Conservation (phyloP, 2,329 filamentous ascomycete species). For the Paecilomyces sp. region DNA sequence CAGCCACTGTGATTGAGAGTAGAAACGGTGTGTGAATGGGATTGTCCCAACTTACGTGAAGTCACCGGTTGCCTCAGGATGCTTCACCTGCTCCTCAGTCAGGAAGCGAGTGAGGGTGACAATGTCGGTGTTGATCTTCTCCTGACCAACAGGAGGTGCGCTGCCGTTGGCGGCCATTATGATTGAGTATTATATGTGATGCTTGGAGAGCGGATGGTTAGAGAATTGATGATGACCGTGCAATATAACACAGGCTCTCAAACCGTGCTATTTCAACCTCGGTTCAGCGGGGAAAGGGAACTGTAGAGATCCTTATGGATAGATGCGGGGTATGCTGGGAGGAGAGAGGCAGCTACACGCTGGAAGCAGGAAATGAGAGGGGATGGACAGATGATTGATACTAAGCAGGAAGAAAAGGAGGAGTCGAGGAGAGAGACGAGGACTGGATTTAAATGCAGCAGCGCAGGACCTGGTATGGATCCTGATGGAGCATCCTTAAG, state of each 20-base stretch:
- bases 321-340: constrained; percentile 2
- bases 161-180: constrained; percentile 35
- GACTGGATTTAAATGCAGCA: background rate
- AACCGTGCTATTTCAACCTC: constrained; percentile 13
- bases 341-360: background rate
- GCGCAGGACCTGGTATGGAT: background rate
- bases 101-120: constrained; percentile 92
- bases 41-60: constrained; percentile 67
- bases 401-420: background rate
- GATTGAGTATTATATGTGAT: constrained; percentile 21
- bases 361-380: background rate
- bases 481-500: background rate
- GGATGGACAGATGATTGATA: background rate
- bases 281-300: constrained; percentile 18
- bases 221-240: constrained; percentile 2
- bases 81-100: constrained; percentile 90
- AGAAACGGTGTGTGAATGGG: background rate
- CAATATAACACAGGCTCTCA: constrained; percentile 1
- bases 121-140: constrained; percentile 93
- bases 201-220: constrained; percentile 1
- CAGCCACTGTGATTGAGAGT: background rate
- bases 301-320: background rate
- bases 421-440: background rate
- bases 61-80: constrained; percentile 92
- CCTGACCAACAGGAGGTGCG: constrained; percentile 50